Conservation (phyloP, 805 yeast species). For the Isabelozyma heimii region DNA sequence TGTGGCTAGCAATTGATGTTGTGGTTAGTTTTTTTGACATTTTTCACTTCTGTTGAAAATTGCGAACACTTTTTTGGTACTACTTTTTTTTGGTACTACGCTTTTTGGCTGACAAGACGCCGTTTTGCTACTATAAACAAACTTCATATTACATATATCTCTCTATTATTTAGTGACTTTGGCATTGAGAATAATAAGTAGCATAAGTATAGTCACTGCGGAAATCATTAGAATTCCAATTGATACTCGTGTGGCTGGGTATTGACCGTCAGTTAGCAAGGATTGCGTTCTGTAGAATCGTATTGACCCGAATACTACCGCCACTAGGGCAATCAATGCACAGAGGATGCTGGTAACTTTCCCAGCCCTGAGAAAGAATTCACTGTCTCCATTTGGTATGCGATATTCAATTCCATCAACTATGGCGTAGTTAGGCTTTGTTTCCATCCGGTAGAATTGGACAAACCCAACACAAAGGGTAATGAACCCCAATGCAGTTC, state of each 20-base stretch:
- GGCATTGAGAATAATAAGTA: slow-evolving; percentile 12
- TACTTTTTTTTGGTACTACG: too few relatives aligned
- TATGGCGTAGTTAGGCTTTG: slow-evolving; percentile 5
- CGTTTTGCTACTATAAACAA: too few relatives aligned
- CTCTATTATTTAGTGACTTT: not conserved
- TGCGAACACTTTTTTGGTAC: not conserved
- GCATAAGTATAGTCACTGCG: slow-evolving; percentile 13
- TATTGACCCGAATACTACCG: slow-evolving; percentile 17
- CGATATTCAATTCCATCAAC: slow-evolving; percentile 2
- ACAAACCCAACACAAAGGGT: slow-evolving; percentile 20
- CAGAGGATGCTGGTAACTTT: slow-evolving; percentile 13
- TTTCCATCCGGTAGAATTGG: slow-evolving; percentile 20
- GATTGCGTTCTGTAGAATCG: slow-evolving; percentile 26
- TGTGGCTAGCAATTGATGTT: not conserved
- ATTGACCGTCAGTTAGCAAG: slow-evolving; percentile 14
- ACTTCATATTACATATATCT: too few relatives aligned
- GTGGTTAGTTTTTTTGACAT: not conserved
- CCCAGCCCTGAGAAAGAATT: slow-evolving; percentile 9
- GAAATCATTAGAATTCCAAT: slow-evolving; percentile 14
- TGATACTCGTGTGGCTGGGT: slow-evolving; percentile 22
- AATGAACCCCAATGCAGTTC: slow-evolving; percentile 21
- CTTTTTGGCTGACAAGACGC: too few relatives aligned
- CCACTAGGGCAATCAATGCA: slow-evolving; percentile 13
- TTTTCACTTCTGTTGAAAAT: not conserved
- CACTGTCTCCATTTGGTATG: not conserved